These are phyloP conservation scores for Sclerospora graminicola DNA, from an alignment of 352 stramenopile genomes.

Conservation along the genomic window DNA sequence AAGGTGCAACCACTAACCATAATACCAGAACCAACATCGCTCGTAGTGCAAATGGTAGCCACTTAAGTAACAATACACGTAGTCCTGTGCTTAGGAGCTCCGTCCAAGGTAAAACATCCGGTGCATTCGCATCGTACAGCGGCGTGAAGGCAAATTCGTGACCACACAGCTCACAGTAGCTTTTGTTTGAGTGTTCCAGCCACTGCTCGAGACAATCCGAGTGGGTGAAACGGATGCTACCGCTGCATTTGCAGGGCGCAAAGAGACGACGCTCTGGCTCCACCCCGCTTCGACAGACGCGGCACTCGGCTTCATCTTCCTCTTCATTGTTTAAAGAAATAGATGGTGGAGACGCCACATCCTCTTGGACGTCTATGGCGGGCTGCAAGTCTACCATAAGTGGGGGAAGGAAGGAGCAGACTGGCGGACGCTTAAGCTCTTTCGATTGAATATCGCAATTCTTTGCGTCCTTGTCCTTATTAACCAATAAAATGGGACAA, in stretches of 20 bases:
- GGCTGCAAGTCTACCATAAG: slow-evolving; percentile 4
- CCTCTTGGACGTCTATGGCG: not conserved
- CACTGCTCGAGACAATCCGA: slow-evolving; percentile 92
- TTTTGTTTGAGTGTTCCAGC: slow-evolving; percentile 88
- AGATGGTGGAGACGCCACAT: not conserved
- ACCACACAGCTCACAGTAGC: slow-evolving; percentile 90
- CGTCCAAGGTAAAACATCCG: slow-evolving; percentile 75
- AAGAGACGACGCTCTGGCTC: slow-evolving; percentile 67
- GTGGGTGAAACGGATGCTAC: slow-evolving; percentile 91
- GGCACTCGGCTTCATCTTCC: slow-evolving; percentile 87
- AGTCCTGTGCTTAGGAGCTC: slow-evolving; percentile 83
- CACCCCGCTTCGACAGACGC: slow-evolving; percentile 88
- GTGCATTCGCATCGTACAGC: slow-evolving; percentile 82
- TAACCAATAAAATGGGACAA: not conserved
- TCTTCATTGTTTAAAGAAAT: slow-evolving; percentile 11
- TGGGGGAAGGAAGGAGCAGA: no score
- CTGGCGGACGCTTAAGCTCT: not conserved
- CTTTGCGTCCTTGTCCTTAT: not conserved
- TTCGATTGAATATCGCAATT: not conserved
- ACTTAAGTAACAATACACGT: slow-evolving; percentile 74
- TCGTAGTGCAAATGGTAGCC: slow-evolving; percentile 80
- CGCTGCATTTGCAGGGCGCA: slow-evolving; percentile 90
- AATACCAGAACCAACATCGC: slow-evolving; percentile 63
- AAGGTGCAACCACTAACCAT: slow-evolving; percentile 85
- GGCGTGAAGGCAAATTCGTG: slow-evolving; percentile 89